Evolutionary conservation across 805 yeast genomes (phyloP), one percentile per base, ranked within the genome.

Genomic region (Candida schatavii): DNA sequence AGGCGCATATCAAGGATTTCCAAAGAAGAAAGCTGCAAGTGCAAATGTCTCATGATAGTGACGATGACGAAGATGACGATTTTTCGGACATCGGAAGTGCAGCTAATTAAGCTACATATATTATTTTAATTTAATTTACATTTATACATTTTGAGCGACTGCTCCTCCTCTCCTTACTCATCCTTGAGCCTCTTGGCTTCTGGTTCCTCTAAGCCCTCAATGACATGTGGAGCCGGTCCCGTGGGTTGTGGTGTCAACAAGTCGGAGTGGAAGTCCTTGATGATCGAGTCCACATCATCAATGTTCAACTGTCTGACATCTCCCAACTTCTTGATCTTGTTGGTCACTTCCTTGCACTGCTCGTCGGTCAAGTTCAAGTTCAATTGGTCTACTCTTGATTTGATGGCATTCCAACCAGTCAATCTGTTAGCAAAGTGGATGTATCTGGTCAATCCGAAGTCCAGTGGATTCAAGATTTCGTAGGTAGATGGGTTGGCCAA

Each of bases 361-460:
- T 83, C 91, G 62, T 91, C 99, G 38, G 93, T 81, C 61, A 91
- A 76, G 56, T 83, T 73, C 68, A 91, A 76, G 70, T 93, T 90
- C 70, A 91, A 80, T 71, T 91, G 99, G 65, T 91, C 99, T 47
- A 93, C 99, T 70, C 99, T 85, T 33, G 95, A 81, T 75, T 91
- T 91, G 78, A 91, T 91, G 42, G 98, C 98, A 68, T 91, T 93
- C 99, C 99, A 91, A 48, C 99, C 99, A 11, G 99, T 91, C 60
- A 91, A 77, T 62, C 98, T 83, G 78, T 91, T 91, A 55, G 98
- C 98, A 65, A 91, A 93, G 68, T 93, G 99, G 62, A 91, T 91
- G 67, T 91, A 91, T 64, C 99, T 82, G 43, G 95, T 83, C 62
- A 91, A 80, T 63, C 99, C 99, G 59, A 91, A 91, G 70, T 91